Evolutionary conservation across 2,329 filamentous ascomycete genomes (phyloP), one percentile per base, ranked within the genome.

Genomic region (Fusarium brachygibbosum): DNA sequence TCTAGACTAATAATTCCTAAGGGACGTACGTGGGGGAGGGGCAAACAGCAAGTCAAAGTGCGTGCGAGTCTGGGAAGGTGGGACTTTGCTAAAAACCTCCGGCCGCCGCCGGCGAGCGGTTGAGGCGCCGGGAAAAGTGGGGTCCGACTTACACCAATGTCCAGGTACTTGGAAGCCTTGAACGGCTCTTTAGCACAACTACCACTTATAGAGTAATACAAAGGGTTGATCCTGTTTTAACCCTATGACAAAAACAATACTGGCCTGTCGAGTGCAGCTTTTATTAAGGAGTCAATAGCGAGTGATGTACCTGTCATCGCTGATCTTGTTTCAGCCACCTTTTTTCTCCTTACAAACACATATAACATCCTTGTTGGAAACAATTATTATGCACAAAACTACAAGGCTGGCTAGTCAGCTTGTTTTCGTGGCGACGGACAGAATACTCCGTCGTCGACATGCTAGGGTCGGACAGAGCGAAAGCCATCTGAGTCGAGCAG

Each of bases 21-120:
- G 48, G 34, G 23, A 40, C 28, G 17, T 52, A 68, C 56, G 61
- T 57, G 66, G 56, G 66, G 66, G 28, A 61, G 65, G 61, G 66
- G 66, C 44, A 46, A 37, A 17, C 13, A 23, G 17, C 45, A 32
- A 32, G 29, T 48, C 19, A 31, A 28, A 29, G 28, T 13, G 17
- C 25, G 42, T 29, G 31, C 14, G 17, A 37, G 23, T 38, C 40
- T 23, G 29, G 28, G 34, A 38, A 35, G 34, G 48, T 51, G 48
- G 48, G 48, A 40, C 48, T 49, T 35, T 8, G 11, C 16, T 17
- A 19, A 40, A 49, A 51, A n/a, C 28, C 28, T 48, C 62, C 37
- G 37, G 42, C 25, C 34, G 61, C 52, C 61, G 61, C 42, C 61
- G 61, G 55, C 42, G 37, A 46, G 29, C 57, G 45, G 21, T 45